Evolutionary conservation across 1,139 yeast genomes (phyloP).

Genomic region (Geotrichum aggregatum): DNA sequence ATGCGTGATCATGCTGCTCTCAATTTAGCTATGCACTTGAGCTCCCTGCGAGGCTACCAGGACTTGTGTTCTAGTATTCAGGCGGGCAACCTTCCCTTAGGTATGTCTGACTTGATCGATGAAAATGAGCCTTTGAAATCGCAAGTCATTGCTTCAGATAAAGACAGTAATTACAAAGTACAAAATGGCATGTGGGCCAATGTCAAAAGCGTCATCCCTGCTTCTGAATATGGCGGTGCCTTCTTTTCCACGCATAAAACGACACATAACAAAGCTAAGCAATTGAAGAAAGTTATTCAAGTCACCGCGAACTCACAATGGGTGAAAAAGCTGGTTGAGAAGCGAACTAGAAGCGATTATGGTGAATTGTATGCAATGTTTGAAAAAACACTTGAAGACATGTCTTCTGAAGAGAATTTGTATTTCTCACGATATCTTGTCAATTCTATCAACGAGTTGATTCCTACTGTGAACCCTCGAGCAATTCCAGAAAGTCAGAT

Average conservation of each 20-base stretch:
- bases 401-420: not conserved
- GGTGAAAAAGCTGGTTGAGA: not conserved
- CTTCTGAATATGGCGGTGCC: not conserved
- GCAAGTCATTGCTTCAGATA: not conserved
- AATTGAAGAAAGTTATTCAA: not conserved
- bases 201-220: conserved; percentile 1
- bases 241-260: not conserved
- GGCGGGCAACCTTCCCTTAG: conserved; percentile 12
- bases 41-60: conserved; percentile 22
- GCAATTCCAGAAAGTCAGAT: no score
- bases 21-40: conserved; percentile 26
- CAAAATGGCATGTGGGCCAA: conserved; percentile 3
- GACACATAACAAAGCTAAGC: not conserved
- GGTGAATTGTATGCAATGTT: not conserved
- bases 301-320: not conserved
- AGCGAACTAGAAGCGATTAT: not conserved
- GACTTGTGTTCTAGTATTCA: conserved; percentile 23
- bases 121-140: conserved; percentile 22
- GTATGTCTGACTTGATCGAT: conserved; percentile 13
- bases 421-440: conserved; percentile 7
- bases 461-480: no score
- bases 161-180: not conserved
- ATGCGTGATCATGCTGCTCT: conserved; percentile 23
- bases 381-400: no score
- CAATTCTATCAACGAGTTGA: conserved; percentile 3